A percentile compares a stretch with the other conserved stretches of the same genome.
These are phyloP conservation scores for Fusarium vanettenii DNA, from an alignment of 2,329 filamentous ascomycete genomes.

Conservation along the genomic window DNA sequence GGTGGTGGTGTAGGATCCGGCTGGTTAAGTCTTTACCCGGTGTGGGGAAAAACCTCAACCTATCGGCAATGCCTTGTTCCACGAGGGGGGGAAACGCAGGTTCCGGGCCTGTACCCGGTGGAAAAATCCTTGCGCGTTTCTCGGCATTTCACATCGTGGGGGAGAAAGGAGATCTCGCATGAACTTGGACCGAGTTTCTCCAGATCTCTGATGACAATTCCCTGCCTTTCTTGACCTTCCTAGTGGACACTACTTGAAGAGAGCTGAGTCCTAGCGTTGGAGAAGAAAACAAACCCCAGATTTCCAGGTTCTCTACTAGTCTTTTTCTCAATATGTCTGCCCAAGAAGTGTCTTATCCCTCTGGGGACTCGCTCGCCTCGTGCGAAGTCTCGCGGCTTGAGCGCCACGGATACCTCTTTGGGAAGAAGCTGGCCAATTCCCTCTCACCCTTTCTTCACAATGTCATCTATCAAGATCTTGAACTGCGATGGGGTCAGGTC, in stretches of 20 bases:
- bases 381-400: constrained; percentile 48
- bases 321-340: constrained; percentile 30
- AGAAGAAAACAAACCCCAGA: not conserved
- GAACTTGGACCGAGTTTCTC: constrained; percentile 8
- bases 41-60: not conserved
- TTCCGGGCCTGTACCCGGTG: constrained; percentile 12
- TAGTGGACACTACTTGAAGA: constrained; percentile 32
- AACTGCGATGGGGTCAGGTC: constrained; percentile 63
- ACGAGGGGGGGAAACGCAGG: not conserved
- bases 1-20: constrained; percentile 5
- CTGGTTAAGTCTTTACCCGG: constrained; percentile 36
- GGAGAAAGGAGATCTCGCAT: not conserved
- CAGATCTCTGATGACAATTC: not conserved
- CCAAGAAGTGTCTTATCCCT: constrained; percentile 23
- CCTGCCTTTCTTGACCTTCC: constrained; percentile 6
- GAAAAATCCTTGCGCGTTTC: constrained; percentile 27
- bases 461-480: constrained; percentile 63
- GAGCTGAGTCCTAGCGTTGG: not conserved
- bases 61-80: constrained; percentile 13
- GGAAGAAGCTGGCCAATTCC: constrained; percentile 66
- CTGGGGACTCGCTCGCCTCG: constrained; percentile 40
- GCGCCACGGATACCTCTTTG: constrained; percentile 67
- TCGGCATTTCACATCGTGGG: constrained; percentile 4
- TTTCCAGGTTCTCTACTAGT: not conserved
- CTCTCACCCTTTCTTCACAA: constrained; percentile 66